phyloP scores from a whole-genome alignment of 106 monocot species.

The Dactylorhiza incarnata region DNA sequence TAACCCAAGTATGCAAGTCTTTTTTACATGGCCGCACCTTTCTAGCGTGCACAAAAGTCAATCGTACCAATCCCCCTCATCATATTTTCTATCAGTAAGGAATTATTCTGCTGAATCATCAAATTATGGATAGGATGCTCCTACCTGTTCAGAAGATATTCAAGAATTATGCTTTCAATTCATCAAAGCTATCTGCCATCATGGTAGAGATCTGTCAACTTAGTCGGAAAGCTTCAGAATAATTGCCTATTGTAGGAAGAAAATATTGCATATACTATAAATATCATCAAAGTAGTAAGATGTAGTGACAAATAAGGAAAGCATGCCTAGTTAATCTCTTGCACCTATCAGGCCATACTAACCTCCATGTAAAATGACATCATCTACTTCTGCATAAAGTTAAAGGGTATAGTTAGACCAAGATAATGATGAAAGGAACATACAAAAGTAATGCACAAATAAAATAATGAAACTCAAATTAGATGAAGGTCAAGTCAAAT shows the following conservation, averaged over 20 bases:
- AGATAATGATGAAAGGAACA: background rate
- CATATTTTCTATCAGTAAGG: background rate
- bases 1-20: background rate
- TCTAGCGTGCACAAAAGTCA: background rate
- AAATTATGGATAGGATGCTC: background rate
- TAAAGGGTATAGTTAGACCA: background rate
- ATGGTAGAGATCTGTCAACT: conserved; percentile 5
- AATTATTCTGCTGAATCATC: background rate
- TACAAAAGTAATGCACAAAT: background rate
- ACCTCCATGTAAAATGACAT: background rate
- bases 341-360: background rate
- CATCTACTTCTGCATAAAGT: background rate
- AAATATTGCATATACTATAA: background rate
- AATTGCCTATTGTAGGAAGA: background rate
- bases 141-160: conserved; percentile 3
- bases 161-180: conserved; percentile 2
- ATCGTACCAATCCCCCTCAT: background rate
- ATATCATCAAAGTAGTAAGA: background rate
- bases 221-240: background rate
- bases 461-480: background rate
- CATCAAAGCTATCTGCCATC: background rate
- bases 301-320: background rate
- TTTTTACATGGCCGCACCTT: background rate
- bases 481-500: background rate
- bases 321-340: conserved; percentile 3